phyloP scores from a whole-genome alignment of 192 early-diverging fungal genomes.

The Coemansia umbellata region DNA sequence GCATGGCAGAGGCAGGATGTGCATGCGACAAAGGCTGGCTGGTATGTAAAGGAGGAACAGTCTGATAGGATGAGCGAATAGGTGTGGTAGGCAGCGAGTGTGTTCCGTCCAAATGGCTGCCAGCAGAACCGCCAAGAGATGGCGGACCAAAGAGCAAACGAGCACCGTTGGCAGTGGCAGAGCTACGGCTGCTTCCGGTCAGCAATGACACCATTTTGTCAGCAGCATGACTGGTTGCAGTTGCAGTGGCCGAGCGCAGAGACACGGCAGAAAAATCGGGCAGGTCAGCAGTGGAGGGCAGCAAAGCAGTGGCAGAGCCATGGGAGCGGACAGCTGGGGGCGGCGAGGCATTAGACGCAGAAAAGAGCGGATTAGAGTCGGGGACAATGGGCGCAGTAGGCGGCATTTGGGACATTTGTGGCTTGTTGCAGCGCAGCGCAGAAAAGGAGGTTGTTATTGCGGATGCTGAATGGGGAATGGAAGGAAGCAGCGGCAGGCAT shows the following conservation, averaged over 20 bases:
- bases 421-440: slow-evolving; percentile 19
- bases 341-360: slow-evolving; percentile 4
- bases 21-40: slow-evolving; percentile 1
- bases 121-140: slow-evolving; percentile 1
- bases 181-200: slow-evolving; percentile 37
- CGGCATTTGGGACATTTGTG: slow-evolving; percentile 12
- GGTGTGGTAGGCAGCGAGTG: slow-evolving; percentile 48
- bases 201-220: slow-evolving; percentile 29
- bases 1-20: neutral
- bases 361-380: slow-evolving; percentile 20
- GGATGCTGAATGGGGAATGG: slow-evolving; percentile 31
- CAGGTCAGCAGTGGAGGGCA: neutral
- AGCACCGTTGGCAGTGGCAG: slow-evolving; percentile 39
- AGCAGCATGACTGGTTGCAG: too few relatives aligned
- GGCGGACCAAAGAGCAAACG: slow-evolving; percentile 26
- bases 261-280: neutral
- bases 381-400: slow-evolving; percentile 20
- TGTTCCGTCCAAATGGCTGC: slow-evolving; percentile 18
- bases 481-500: slow-evolving; percentile 28
- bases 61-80: slow-evolving; percentile 21
- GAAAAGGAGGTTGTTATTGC: slow-evolving; percentile 13
- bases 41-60: too few relatives aligned
- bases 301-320: neutral
- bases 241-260: slow-evolving; percentile 2
- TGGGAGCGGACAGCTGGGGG: too few relatives aligned